Conservation (phyloP, 2,329 filamentous ascomycete species). For the Cylindrodendrum hubeiense region DNA sequence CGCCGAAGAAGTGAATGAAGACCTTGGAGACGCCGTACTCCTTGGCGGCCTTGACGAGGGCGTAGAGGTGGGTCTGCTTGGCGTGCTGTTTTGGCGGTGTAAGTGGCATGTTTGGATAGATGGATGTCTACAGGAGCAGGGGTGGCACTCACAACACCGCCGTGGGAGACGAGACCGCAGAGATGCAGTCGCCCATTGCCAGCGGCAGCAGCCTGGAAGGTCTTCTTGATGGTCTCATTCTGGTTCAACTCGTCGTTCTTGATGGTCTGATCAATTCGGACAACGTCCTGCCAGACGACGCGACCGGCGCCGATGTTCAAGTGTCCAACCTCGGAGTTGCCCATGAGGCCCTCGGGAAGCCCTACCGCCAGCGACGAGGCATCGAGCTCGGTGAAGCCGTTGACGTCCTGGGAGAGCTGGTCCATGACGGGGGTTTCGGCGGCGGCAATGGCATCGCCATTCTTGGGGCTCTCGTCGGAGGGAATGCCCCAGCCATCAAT, state of each 20-base stretch:
- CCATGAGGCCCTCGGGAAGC: constrained; percentile 96
- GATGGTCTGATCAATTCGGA: constrained; percentile 93
- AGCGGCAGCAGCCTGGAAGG: constrained; percentile 83
- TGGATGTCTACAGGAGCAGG: neutral
- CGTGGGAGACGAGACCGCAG: constrained; percentile 91
- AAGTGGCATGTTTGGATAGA: constrained; percentile 17
- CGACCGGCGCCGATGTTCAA: constrained; percentile 98
- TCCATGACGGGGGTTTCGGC: constrained; percentile 97
- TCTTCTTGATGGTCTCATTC: constrained; percentile 80
- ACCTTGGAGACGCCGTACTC: constrained; percentile 88
- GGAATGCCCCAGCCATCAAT: constrained; percentile 99
- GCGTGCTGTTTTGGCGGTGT: constrained; percentile 72
- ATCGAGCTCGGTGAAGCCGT: constrained; percentile 93
- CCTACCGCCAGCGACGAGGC: constrained; percentile 96
- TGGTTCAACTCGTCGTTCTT: constrained; percentile 85
- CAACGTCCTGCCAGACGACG: constrained; percentile 98
- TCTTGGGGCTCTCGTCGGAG: constrained; percentile 80
- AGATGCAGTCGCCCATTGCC: constrained; percentile 94
- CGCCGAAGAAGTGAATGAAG: constrained; percentile 99
- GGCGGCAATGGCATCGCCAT: constrained; percentile 95
- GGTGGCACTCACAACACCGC: constrained; percentile 77
- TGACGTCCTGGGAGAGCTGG: constrained; percentile 82
- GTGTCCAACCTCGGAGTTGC: constrained; percentile 98
- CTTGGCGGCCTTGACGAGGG: constrained; percentile 90
- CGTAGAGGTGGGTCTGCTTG: constrained; percentile 93